These are phyloP conservation scores for Leccinum huronense DNA, from an alignment of 1,284 basidiomycete species.

Conservation along the genomic window DNA sequence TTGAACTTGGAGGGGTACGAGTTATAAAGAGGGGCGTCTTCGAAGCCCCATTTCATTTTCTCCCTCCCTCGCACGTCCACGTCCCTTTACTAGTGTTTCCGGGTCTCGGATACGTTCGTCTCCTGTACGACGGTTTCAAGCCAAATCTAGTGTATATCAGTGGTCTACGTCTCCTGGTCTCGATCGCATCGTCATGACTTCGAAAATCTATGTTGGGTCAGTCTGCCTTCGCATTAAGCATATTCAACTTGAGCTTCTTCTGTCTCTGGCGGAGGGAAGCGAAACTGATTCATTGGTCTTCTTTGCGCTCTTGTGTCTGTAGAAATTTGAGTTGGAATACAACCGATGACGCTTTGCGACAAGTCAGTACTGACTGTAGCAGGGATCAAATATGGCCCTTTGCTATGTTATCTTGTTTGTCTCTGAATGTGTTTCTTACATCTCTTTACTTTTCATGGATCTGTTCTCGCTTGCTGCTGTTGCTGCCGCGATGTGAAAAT, in stretches of 20 bases:
- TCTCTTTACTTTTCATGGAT: constrained; percentile 28
- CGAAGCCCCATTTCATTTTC: constrained; percentile 28
- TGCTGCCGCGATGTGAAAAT: constrained; percentile 35
- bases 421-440: constrained; percentile 33
- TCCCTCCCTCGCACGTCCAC: constrained; percentile 42
- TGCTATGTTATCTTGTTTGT: constrained; percentile 37
- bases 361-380: constrained; percentile 66
- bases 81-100: constrained; percentile 46
- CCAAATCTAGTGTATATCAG: constrained; percentile 39
- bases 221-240: constrained; percentile 51
- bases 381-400: constrained; percentile 37
- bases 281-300: constrained; percentile 50
- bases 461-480: constrained; percentile 37
- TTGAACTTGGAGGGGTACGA: constrained; percentile 38
- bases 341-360: constrained; percentile 82
- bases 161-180: constrained; percentile 27
- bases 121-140: constrained; percentile 39
- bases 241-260: constrained; percentile 43
- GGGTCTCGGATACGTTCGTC: constrained; percentile 48
- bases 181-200: constrained; percentile 55
- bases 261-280: constrained; percentile 41
- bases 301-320: constrained; percentile 41
- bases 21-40: constrained; percentile 51
- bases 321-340: constrained; percentile 94
- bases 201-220: constrained; percentile 87